Evolutionary conservation across 2,329 filamentous ascomycete species (phyloP).

Genomic region (Penicillium sp.): DNA sequence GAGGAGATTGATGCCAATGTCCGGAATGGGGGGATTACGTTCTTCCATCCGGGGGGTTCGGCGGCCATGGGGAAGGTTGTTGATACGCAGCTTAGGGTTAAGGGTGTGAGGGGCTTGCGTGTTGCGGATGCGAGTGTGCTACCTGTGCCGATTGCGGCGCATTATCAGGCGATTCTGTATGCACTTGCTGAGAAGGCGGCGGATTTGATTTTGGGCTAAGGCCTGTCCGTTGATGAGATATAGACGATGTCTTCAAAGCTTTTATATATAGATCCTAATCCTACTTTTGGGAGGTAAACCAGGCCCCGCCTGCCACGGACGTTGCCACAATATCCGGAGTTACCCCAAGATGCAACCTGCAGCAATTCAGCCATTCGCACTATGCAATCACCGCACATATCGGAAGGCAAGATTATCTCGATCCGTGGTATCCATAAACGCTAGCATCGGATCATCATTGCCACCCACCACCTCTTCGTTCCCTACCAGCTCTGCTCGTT

Average conservation of each 20-base stretch:
- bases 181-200: slow-evolving; percentile 11
- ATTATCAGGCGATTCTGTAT: slow-evolving; percentile 30
- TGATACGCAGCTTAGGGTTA: slow-evolving; percentile 15
- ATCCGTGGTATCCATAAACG: not conserved
- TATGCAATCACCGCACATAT: not conserved
- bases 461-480: not conserved
- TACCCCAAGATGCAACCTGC: too few species aligned
- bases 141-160: slow-evolving; percentile 24
- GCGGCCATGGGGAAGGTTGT: slow-evolving; percentile 19
- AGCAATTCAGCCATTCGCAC: too few species aligned
- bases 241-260: not conserved
- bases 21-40: slow-evolving; percentile 1
- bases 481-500: not conserved
- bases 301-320: too few species aligned
- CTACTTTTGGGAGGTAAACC: not conserved
- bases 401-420: not conserved
- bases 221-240: not conserved
- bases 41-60: slow-evolving; percentile 27
- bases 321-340: too few species aligned
- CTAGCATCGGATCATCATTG: not conserved
- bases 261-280: not conserved
- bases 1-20: slow-evolving; percentile 14
- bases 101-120: slow-evolving; percentile 24
- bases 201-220: not conserved
- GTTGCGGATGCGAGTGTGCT: slow-evolving; percentile 34